Base-by-base conservation (phyloP, 23 red algal species). In the Pyropia haitanensis region DNA sequence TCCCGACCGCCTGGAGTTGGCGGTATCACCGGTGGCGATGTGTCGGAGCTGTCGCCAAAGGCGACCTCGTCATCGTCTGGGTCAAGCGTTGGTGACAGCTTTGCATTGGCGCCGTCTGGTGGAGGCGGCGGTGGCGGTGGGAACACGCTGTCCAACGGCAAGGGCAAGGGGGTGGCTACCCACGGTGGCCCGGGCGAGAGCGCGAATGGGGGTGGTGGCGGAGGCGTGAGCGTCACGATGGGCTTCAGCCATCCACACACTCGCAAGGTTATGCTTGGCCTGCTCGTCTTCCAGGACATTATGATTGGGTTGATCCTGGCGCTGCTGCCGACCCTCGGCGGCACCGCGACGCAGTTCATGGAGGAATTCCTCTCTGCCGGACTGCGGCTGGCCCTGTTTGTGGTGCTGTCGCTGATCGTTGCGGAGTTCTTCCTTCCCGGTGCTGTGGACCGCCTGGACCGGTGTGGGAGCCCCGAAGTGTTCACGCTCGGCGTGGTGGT, bases 221-320 rank as follows among this genome's bases (percentile, higher is more conserved):
- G 55, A 22, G 55, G 55, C 55, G 5, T 5, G 6, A 58, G 24
- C 24, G 16, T 5, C 55, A 13, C 16, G 55, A 58, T 58, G 55
- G 55, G 55, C 51, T 82, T 90, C 71, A 75, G 80, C 51, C 31
- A 58, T 7, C 68, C 86, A 1, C 63, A 77, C 1, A 78, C 75
- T 49, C 55, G 86, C 18, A 80, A 81, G 49, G 76, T 80, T 12
- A 83, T 90, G 78, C 52, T 90, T 17, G 86, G 72, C 16, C 51
- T 90, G 31, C 71, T 90, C 25, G 76, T 90, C 5, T 82, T 90
- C 56, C 86, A 90, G 51, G 86, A 90, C 61, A 72, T 90, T 15
- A 81, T 75, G 86, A 90, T 90, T 18, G 86, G 86, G 14, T 49
- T 90, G 46, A 90, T 90, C 71, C 54, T 90, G 20, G 86, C 86